Conservation (phyloP, 306 rosid species). For the Boehmeria nivea region DNA sequence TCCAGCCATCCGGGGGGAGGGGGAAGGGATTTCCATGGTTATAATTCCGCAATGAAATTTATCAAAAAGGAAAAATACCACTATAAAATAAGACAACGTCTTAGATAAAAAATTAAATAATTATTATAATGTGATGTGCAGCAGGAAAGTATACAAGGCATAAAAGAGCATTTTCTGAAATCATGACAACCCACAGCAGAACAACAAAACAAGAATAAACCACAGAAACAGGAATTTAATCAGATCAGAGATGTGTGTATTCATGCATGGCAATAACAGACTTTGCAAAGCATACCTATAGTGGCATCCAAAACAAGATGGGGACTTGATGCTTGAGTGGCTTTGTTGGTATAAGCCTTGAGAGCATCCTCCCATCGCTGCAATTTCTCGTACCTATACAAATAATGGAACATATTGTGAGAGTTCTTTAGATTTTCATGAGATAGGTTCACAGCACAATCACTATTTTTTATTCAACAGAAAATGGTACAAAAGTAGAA, state of each 20-base stretch:
- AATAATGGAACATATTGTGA: slow-evolving; percentile 17
- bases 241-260: background rate
- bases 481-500: no score
- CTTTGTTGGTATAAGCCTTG: slow-evolving; percentile 88
- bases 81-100: no score
- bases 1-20: no score
- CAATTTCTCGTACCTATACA: slow-evolving; percentile 84
- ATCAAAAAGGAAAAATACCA: no score
- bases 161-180: no score
- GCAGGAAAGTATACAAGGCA: no score
- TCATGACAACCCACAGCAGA: background rate
- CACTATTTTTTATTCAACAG: no score
- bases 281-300: slow-evolving; percentile 50
- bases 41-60: no score
- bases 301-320: slow-evolving; percentile 79
- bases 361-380: slow-evolving; percentile 99
- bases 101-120: no score
- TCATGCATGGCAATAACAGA: background rate
- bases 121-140: no score
- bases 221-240: background rate
- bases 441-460: background rate
- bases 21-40: no score
- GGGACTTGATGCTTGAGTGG: slow-evolving; percentile 63
- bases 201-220: background rate
- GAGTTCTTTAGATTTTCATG: no score